Evolutionary conservation across 169 alveolate genomes (phyloP), one percentile per base, ranked within the genome.

Genomic region (Plasmodium yoelii): DNA sequence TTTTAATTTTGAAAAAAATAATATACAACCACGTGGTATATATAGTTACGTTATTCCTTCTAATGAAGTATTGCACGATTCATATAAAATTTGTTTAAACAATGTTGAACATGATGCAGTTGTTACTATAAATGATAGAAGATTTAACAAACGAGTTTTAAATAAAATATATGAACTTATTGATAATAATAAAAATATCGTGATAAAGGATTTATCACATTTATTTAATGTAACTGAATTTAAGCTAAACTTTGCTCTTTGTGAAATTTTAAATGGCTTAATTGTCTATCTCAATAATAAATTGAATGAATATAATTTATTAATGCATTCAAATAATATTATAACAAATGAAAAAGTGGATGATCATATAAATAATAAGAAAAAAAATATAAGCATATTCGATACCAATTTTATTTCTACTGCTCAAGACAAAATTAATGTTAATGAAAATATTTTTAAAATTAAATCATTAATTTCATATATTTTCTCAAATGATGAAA

Each of bases 151-250:
- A 42, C 28, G n/a, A 7, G 44, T 77, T 8, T 63, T 77, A 64
- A 64, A 19, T 63, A 69, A 77, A 46, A 39, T 77, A 18, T 77
- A 63, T 56, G 77, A 77, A 47, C 22, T 77, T 19, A 63, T 77
- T 63, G 61, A 56, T 22, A 64, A 77, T 6, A 77, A 77, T 44
- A 77, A 77, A 77, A 77, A 64, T 57, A 47, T 64, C 12, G 12
- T 26, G 42, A 39, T 63, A 68, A 77, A 77, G 2, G 28, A 77
- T 44, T 77, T 77, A 39, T 49, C 39, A 22, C 57, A 63, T 34
- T 63, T 77, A 49, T 77, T 77, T 64, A 77, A 77, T n/a, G 51
- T 77, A 63, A 75, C 49, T 18, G 88, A 49, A 64, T 18, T 19
- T 61, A 42, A 47, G 12, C 8, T 63, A 6, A 63, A 49, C 65